phyloP scores from a whole-genome alignment of 345 rosid genomes.

The Clausena lansium region DNA sequence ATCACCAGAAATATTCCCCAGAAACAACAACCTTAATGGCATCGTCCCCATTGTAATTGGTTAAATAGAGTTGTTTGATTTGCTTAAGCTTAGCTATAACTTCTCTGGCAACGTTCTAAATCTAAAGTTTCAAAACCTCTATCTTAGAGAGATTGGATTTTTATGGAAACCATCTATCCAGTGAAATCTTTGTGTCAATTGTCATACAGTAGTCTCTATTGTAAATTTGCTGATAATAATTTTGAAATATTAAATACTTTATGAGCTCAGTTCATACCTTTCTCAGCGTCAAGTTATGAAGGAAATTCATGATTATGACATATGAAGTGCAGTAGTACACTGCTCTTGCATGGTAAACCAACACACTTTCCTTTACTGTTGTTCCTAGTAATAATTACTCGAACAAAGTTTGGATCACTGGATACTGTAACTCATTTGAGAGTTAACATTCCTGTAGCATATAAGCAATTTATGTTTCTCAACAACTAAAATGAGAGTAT shows the following conservation, averaged over 20 bases:
- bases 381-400: background rate
- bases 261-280: no score
- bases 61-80: background rate
- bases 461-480: background rate
- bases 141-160: background rate
- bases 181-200: background rate
- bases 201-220: background rate
- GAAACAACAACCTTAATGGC: no score
- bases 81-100: no score
- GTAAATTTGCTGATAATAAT: no score
- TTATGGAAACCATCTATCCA: background rate
- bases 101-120: background rate
- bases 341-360: background rate
- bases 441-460: background rate
- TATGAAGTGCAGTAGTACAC: no score
- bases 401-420: background rate
- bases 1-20: no score
- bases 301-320: no score
- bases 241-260: no score
- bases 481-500: background rate
- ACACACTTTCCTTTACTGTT: background rate
- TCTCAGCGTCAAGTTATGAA: no score
- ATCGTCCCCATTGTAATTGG: background rate
- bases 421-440: background rate
- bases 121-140: background rate